These are phyloP conservation scores for Populus alba DNA, from an alignment of 345 rosid species.

Conservation along the genomic window DNA sequence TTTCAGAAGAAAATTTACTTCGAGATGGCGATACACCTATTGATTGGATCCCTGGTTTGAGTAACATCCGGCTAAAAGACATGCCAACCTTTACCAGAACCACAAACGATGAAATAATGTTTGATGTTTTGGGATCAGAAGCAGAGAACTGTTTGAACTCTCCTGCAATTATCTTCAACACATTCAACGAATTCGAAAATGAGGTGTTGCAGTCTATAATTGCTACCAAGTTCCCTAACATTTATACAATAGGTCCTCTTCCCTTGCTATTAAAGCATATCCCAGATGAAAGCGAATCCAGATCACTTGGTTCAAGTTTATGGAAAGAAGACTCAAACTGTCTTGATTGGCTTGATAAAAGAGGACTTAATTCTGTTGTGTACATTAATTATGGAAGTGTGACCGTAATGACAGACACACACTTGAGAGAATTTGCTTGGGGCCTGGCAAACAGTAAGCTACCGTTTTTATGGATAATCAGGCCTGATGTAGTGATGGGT, in stretches of 20 bases:
- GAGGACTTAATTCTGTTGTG: slow-evolving; percentile 21
- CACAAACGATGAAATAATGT: slow-evolving; percentile 33
- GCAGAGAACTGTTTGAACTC: slow-evolving; percentile 25
- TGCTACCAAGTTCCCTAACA: slow-evolving; percentile 17
- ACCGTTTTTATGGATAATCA: slow-evolving; percentile 37
- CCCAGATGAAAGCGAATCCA: not conserved
- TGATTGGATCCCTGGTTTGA: slow-evolving; percentile 46
- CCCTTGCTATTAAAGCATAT: slow-evolving; percentile 28
- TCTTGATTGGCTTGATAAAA: slow-evolving; percentile 29
- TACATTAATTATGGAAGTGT: slow-evolving; percentile 36
- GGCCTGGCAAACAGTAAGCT: slow-evolving; percentile 36
- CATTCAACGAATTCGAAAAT: slow-evolving; percentile 12
- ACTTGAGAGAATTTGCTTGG: slow-evolving; percentile 39
- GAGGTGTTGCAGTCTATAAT: slow-evolving; percentile 27
- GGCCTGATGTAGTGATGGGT: slow-evolving; percentile 29
- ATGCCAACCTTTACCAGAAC: slow-evolving; percentile 34
- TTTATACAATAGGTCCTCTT: slow-evolving; percentile 37
- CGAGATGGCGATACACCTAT: slow-evolving; percentile 26
- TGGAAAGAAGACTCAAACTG: slow-evolving; percentile 34
- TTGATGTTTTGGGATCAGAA: slow-evolving; percentile 11
- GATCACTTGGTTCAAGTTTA: slow-evolving; percentile 20
- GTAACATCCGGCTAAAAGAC: slow-evolving; percentile 35
- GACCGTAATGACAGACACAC: slow-evolving; percentile 18
- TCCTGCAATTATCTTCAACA: slow-evolving; percentile 31
- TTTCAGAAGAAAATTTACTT: slow-evolving; percentile 32